These are phyloP conservation scores for Chaetoceros muelleri DNA, from an alignment of 108 stramenopile genomes.

Conservation along the genomic window DNA sequence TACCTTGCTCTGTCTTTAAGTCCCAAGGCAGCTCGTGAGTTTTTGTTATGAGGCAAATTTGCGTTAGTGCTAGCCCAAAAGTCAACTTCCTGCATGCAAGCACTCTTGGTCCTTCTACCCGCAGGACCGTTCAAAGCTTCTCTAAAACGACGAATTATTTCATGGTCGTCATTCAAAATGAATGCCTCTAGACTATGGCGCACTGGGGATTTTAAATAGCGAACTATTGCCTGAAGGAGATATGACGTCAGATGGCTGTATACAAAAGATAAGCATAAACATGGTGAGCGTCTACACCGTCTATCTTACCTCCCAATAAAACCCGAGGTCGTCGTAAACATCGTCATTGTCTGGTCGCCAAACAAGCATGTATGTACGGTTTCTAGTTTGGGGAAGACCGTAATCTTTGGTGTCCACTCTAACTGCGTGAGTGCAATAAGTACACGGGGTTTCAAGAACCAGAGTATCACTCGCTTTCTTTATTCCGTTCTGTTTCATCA, in stretches of 20 bases:
- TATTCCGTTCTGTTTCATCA: slow-evolving; percentile 38
- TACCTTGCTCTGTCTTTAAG: slow-evolving; percentile 33
- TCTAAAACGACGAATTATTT: slow-evolving; percentile 58
- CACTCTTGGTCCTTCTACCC: slow-evolving; percentile 35
- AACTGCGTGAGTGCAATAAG: slow-evolving; percentile 43
- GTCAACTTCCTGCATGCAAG: slow-evolving; percentile 29
- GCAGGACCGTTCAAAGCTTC: slow-evolving; percentile 52
- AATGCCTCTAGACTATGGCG: slow-evolving; percentile 64
- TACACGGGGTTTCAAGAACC: slow-evolving; percentile 37
- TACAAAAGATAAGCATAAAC: too few relatives aligned
- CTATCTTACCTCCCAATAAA: too few relatives aligned
- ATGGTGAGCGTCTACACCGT: too few relatives aligned
- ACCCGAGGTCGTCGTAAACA: slow-evolving; percentile 52
- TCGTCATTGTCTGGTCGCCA: slow-evolving; percentile 39
- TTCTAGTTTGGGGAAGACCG: slow-evolving; percentile 70
- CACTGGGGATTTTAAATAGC: slow-evolving; percentile 44
- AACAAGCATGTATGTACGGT: slow-evolving; percentile 61
- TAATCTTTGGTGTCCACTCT: slow-evolving; percentile 68
- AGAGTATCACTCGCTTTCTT: slow-evolving; percentile 34
- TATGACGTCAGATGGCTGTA: too few relatives aligned
- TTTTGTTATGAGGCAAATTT: slow-evolving; percentile 38
- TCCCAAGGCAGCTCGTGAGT: slow-evolving; percentile 24
- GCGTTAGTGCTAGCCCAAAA: slow-evolving; percentile 41
- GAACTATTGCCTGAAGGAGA: slow-evolving; percentile 41
- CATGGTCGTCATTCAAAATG: slow-evolving; percentile 52